phyloP scores from a whole-genome alignment of 352 stramenopile genomes.

The Vaucheria bursata region DNA sequence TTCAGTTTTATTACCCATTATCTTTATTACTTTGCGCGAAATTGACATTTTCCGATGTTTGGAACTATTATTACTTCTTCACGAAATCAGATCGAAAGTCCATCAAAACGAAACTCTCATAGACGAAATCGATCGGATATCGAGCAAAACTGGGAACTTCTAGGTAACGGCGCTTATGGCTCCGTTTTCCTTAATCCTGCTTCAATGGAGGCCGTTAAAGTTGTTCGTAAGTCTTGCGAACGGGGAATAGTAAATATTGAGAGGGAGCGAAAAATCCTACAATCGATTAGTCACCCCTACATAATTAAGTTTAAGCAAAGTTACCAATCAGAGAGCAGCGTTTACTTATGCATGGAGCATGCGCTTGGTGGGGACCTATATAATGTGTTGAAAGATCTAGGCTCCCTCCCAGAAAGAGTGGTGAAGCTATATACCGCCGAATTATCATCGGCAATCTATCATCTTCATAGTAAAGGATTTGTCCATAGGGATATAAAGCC shows the following conservation, averaged over 20 bases:
- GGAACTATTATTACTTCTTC: too few species aligned
- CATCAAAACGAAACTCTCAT: too few species aligned
- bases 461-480: background rate
- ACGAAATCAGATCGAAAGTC: too few species aligned
- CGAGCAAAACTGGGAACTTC: too few species aligned
- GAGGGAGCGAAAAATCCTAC: background rate
- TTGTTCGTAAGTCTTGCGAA: background rate
- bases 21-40: too few species aligned
- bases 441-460: background rate
- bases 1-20: too few species aligned
- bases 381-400: background rate
- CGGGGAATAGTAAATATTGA: background rate
- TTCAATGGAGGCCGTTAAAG: background rate
- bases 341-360: constrained; percentile 8
- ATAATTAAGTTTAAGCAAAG: background rate
- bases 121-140: too few species aligned
- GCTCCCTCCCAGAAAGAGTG: background rate
- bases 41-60: too few species aligned
- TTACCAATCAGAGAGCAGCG: background rate
- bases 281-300: background rate
- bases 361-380: background rate
- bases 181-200: background rate
- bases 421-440: constrained; percentile 6
- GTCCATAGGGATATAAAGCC: background rate
- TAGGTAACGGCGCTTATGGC: background rate